Evolutionary conservation across 108 stramenopile species (phyloP), one percentile per base, ranked within the genome.

Genomic region (Pelagomonas calceolata): DNA sequence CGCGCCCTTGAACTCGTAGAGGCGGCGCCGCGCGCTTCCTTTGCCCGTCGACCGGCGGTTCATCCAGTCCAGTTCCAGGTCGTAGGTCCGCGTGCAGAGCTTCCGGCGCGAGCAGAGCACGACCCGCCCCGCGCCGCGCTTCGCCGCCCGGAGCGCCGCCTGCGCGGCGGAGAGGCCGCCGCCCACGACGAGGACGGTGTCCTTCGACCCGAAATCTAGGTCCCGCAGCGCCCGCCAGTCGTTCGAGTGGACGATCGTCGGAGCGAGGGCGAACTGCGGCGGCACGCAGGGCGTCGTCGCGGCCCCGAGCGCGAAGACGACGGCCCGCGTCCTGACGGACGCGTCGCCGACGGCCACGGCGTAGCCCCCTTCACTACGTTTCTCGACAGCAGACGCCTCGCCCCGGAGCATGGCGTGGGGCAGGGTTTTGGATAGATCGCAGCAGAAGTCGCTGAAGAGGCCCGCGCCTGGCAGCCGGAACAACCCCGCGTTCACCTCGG

Each of bases 121-220:
- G 17, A 80, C 79, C 4, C 68, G 64, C 68, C 64, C n/a, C 65
- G 67, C 66, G 4, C 68, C 70, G 0, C 32, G 43, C 26, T 72
- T 70, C 21, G 76, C 44, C 0, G 63, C 67, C 26, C 79, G 77
- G 36, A 77, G 85, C 15, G 84, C 87, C 30, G 73, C 75, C 73
- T 90, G 89, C 0, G 86, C 87, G 30, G 89, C 89, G 26, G 86
- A 88, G 26, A 90, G 68, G 29, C 89, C 89, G 18, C 89, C 89
- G 17, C 89, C 89, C 1, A 90, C 78, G 0, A 90, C 89, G 34
- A 90, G 65, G 0, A 88, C 79, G 0, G 32, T 29, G 39, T 43
- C 39, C 9, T 12, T 12, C 9, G 9, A 12, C 9, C 9, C 5
- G 39, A 43, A 43, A 12, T 5, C 39, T 5, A 43, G 39, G 9